phyloP scores from a whole-genome alignment of 2,329 filamentous ascomycete genomes.

The Alternaria sp. region DNA sequence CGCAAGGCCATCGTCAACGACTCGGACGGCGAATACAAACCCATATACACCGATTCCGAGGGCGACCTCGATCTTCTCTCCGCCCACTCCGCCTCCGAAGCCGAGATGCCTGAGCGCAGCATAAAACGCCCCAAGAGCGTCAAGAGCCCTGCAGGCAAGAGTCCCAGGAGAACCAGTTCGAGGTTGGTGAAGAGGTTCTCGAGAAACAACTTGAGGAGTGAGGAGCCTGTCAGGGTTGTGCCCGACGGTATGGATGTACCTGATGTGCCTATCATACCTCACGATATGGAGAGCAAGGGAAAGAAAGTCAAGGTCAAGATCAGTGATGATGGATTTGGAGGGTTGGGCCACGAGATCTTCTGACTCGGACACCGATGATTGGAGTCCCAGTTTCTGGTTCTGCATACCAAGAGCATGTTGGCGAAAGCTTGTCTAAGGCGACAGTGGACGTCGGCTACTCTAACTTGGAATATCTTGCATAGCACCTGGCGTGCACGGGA shows the following conservation, averaged over 20 bases:
- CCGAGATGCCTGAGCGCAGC: slow-evolving; percentile 19
- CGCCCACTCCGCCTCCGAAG: slow-evolving; percentile 24
- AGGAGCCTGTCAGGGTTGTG: slow-evolving; percentile 33
- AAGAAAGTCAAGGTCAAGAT: slow-evolving; percentile 28
- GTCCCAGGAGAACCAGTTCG: slow-evolving; percentile 21
- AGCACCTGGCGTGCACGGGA: background rate
- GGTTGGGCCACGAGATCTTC: slow-evolving; percentile 49
- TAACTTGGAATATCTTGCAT: background rate
- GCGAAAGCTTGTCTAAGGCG: background rate
- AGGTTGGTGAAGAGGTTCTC: slow-evolving; percentile 27
- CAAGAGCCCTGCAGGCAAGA: slow-evolving; percentile 22
- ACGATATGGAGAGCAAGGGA: slow-evolving; percentile 31
- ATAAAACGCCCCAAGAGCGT: slow-evolving; percentile 26
- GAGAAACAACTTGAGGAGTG: slow-evolving; percentile 23
- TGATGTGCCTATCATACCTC: slow-evolving; percentile 29
- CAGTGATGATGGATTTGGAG: slow-evolving; percentile 43
- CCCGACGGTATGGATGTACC: slow-evolving; percentile 38
- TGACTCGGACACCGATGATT: slow-evolving; percentile 21
- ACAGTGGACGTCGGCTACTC: background rate
- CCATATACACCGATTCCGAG: slow-evolving; percentile 31
- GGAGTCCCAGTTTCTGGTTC: background rate
- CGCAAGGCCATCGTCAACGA: slow-evolving; percentile 45
- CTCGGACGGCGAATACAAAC: slow-evolving; percentile 44
- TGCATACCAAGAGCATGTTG: background rate
- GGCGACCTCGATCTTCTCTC: slow-evolving; percentile 29